These are phyloP conservation scores for Mycena amicta DNA, from an alignment of 768 basidiomycete species.

Conservation along the genomic window DNA sequence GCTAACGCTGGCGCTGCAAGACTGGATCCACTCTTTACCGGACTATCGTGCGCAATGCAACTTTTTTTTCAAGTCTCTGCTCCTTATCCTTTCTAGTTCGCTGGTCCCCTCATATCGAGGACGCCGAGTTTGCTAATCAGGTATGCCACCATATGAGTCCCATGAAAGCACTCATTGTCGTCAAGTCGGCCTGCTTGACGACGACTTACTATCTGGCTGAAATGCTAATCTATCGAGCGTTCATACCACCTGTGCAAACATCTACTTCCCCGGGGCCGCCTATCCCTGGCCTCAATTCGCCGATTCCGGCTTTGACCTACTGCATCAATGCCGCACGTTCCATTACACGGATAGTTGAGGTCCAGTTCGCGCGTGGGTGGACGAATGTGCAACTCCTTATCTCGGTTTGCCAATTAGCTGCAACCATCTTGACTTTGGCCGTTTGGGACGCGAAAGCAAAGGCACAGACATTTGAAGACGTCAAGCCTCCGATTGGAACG, in stretches of 20 bases:
- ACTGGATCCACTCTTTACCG: conserved; percentile 74
- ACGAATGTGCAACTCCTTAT: conserved; percentile 47
- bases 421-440: conserved; percentile 54
- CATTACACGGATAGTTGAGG: conserved; percentile 60
- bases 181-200: conserved; percentile 54
- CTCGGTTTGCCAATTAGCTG: conserved; percentile 50
- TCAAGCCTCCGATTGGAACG: conserved; percentile 40
- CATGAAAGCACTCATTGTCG: no score
- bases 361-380: conserved; percentile 47
- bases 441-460: conserved; percentile 61
- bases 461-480: conserved; percentile 40
- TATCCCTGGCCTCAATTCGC: conserved; percentile 28
- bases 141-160: no score
- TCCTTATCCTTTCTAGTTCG: conserved; percentile 40
- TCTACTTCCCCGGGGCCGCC: conserved; percentile 8
- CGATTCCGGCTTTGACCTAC: conserved; percentile 53
- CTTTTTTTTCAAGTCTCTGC: background rate
- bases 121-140: conserved; percentile 54
- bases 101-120: conserved; percentile 58
- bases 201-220: conserved; percentile 61
- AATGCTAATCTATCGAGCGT: conserved; percentile 73
- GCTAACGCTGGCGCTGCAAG: conserved; percentile 67
- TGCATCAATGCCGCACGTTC: conserved; percentile 65
- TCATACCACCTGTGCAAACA: conserved; percentile 48
- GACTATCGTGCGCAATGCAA: conserved; percentile 53